Percentiles rank a stretch among this genome's conserved stretches.
Evolutionary conservation across 2,329 filamentous ascomycete genomes (phyloP).

Genomic region (Cytospora leucostoma): DNA sequence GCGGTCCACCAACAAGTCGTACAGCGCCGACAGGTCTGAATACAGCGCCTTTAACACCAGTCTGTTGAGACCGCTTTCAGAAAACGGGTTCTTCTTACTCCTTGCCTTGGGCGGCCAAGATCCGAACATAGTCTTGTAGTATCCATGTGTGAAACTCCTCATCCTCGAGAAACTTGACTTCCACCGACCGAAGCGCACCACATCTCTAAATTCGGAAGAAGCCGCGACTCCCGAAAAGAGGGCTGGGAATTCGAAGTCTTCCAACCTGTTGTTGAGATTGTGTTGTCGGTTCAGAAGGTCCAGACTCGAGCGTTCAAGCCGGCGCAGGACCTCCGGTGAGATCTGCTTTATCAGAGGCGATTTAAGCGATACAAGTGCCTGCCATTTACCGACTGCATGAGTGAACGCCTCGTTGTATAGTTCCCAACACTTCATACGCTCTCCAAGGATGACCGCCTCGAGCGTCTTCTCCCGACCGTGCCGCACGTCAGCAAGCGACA

Average conservation of each 20-base stretch:
- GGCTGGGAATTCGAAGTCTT: slow-evolving; percentile 87
- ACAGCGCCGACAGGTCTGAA: slow-evolving; percentile 80
- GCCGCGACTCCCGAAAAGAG: slow-evolving; percentile 86
- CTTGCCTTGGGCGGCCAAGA: slow-evolving; percentile 89
- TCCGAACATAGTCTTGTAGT: slow-evolving; percentile 62
- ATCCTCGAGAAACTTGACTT: slow-evolving; percentile 72
- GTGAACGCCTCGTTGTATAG: slow-evolving; percentile 92
- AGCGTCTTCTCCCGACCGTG: slow-evolving; percentile 84
- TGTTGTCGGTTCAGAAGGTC: slow-evolving; percentile 75
- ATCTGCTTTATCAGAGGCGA: slow-evolving; percentile 71
- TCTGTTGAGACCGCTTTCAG: slow-evolving; percentile 83
- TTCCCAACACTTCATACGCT: slow-evolving; percentile 77
- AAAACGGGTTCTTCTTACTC: slow-evolving; percentile 88
- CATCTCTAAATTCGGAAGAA: slow-evolving; percentile 75
- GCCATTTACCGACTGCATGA: slow-evolving; percentile 85
- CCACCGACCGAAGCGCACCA: slow-evolving; percentile 87
- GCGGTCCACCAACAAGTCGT: slow-evolving; percentile 86
- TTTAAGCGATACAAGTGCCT: slow-evolving; percentile 67
- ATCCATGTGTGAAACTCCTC: slow-evolving; percentile 69
- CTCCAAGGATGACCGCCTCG: slow-evolving; percentile 84
- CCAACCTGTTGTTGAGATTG: slow-evolving; percentile 71
- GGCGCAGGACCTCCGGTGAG: slow-evolving; percentile 69
- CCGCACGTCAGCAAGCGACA: slow-evolving; percentile 76
- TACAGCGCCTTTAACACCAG: slow-evolving; percentile 81
- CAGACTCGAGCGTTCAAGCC: slow-evolving; percentile 79